Evolutionary conservation across 306 rosid species (phyloP), one percentile per base, ranked within the genome.

Genomic region (Corylus heterophylla): DNA sequence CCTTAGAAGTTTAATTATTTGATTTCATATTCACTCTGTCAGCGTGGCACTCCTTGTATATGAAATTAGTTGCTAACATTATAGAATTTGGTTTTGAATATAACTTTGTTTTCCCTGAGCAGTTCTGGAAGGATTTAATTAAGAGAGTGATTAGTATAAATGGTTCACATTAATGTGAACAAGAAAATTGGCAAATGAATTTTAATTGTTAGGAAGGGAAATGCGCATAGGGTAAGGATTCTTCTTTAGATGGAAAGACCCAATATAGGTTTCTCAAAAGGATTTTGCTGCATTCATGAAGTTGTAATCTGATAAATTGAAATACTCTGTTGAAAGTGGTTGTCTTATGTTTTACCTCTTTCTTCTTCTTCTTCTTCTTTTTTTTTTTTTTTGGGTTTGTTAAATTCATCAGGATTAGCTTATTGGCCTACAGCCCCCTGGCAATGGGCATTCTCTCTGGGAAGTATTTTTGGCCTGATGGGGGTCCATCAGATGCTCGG

Each of bases 381-480:
- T 5, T 37, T 59, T 59, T 25, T 48, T 12, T 48, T 12, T 48
- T 5, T 45, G 49, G 2, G 1, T 1, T 4, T 49, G 14, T 49
- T 49, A 49, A 49, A 49, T 49, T 9, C 11, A 12, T 80, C 87
- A 94, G 98, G 74, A 82, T 94, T 79, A 75, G 88, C 87, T 83
- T 94, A 83, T 82, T 94, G 87, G 97, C 98, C 49, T 94, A 94
- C 85, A 94, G 94, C 75, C 98, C 98, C 76, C 85, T 92, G 69
- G 97, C 98, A 80, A 94, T 92, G 98, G 98, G 98, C 50, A 86
- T 94, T 76, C 98, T 94, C 78, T 88, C 97, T 69, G 97, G 98
- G 83, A 94, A 94, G 85, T 94, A 94, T 76, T 85, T 86, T 81
- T 81, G 79, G 45, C 83, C 83, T 1, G 86, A 80, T 22, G 92